Conservation (phyloP, 306 rosid genomes). For the Inga leiocalycina region DNA sequence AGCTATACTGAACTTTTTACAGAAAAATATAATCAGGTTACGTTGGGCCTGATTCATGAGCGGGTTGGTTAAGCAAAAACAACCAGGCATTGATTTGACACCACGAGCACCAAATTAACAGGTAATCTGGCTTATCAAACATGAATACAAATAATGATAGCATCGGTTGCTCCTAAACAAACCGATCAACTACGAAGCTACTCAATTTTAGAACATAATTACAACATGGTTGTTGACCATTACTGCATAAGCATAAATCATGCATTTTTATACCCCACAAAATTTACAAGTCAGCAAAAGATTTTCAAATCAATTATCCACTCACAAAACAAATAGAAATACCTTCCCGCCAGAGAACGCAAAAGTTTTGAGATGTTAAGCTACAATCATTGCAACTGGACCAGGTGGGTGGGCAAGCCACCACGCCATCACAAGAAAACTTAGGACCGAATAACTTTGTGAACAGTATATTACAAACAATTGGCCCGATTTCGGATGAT, state of each 20-base stretch:
- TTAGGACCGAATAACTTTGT: background rate
- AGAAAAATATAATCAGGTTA: background rate
- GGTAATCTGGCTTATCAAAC: background rate
- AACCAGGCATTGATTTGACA: conserved; percentile 9
- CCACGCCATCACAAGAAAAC: background rate
- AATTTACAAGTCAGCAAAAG: background rate
- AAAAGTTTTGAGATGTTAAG: background rate
- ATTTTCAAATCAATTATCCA: background rate
- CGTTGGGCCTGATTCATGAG: background rate
- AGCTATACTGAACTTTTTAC: background rate
- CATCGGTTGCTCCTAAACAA: background rate
- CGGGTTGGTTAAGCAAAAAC: background rate
- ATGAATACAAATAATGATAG: background rate
- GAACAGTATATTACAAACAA: background rate
- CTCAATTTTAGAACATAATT: background rate
- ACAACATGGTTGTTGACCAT: background rate
- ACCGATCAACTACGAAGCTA: background rate
- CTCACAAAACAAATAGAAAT: background rate
- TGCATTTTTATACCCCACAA: background rate
- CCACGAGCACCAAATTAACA: background rate
- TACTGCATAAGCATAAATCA: background rate
- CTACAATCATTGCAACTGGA: background rate
- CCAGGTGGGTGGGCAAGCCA: conserved; percentile 16
- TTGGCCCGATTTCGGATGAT: background rate
- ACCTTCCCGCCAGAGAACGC: background rate